phyloP scores from a whole-genome alignment of 768 basidiomycete species.

The Tephrocybe sp. region DNA sequence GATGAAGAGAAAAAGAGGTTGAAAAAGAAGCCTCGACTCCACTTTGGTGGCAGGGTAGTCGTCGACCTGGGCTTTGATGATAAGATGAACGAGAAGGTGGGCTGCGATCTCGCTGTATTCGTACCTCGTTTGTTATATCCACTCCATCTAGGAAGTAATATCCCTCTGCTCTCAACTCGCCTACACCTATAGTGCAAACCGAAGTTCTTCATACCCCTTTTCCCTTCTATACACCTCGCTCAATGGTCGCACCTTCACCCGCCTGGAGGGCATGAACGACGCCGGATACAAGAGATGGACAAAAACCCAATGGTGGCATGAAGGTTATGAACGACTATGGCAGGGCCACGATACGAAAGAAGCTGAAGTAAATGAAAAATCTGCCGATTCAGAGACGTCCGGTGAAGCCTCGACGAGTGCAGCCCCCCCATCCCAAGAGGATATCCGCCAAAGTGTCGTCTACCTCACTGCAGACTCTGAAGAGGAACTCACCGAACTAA shows the following conservation, averaged over 20 bases:
- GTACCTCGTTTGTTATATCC: conserved; percentile 15
- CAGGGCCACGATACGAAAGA: conserved; percentile 12
- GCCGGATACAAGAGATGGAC: conserved; percentile 78
- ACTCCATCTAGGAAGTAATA: conserved; percentile 69
- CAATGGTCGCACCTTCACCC: conserved; percentile 61
- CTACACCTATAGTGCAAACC: conserved; percentile 90
- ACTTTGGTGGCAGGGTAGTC: conserved; percentile 65
- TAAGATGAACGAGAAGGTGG: conserved; percentile 88
- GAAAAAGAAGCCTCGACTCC: conserved; percentile 39
- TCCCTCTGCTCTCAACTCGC: conserved; percentile 88
- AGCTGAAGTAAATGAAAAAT: neutral
- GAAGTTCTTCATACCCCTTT: conserved; percentile 68
- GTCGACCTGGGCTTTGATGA: conserved; percentile 93
- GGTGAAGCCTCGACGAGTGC: neutral
- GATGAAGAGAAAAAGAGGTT: conserved; percentile 36
- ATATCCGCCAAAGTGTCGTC: conserved; percentile 55
- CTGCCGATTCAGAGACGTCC: neutral
- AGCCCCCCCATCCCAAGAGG: conserved; percentile 2
- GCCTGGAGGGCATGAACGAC: conserved; percentile 63
- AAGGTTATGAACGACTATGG: conserved; percentile 74
- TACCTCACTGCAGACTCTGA: conserved; percentile 95
- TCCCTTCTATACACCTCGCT: conserved; percentile 78
- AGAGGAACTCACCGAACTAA: conserved; percentile 80
- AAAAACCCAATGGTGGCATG: conserved; percentile 79
- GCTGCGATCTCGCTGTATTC: conserved; percentile 22